These are phyloP conservation scores for Salix suchowensis DNA, from an alignment of 345 rosid species.

Conservation along the genomic window DNA sequence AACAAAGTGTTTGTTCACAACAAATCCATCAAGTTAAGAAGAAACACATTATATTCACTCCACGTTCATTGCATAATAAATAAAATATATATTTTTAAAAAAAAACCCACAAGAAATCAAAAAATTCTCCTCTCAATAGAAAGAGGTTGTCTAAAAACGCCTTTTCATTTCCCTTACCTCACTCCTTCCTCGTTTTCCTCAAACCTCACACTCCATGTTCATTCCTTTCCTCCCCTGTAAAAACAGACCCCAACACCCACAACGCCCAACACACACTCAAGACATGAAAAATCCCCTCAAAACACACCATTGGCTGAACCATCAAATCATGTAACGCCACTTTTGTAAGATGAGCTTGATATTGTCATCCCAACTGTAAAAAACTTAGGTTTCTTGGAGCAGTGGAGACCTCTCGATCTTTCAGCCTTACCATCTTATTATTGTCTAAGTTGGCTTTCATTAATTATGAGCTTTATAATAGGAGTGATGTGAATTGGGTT, in stretches of 20 bases:
- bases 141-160: no score
- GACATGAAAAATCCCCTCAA: background rate
- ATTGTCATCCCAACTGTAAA: slow-evolving; percentile 33
- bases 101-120: no score
- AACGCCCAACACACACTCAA: background rate
- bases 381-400: slow-evolving; percentile 34
- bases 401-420: slow-evolving; percentile 36
- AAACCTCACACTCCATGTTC: background rate
- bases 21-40: no score
- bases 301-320: slow-evolving; percentile 3
- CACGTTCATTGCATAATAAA: no score
- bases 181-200: background rate
- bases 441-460: slow-evolving; percentile 37
- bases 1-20: no score
- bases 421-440: slow-evolving; percentile 34
- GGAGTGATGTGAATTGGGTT: slow-evolving; percentile 28
- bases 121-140: no score
- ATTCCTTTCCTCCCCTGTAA: background rate
- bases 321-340: background rate
- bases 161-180: background rate
- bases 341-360: slow-evolving; percentile 28
- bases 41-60: no score
- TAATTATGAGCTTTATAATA: slow-evolving; percentile 30
- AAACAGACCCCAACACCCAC: background rate
- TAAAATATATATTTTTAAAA: no score